Evolutionary conservation across 139 green algal genomes (phyloP), one percentile per base, ranked within the genome.

Genomic region (Chlamydomonas sphaeroides): DNA sequence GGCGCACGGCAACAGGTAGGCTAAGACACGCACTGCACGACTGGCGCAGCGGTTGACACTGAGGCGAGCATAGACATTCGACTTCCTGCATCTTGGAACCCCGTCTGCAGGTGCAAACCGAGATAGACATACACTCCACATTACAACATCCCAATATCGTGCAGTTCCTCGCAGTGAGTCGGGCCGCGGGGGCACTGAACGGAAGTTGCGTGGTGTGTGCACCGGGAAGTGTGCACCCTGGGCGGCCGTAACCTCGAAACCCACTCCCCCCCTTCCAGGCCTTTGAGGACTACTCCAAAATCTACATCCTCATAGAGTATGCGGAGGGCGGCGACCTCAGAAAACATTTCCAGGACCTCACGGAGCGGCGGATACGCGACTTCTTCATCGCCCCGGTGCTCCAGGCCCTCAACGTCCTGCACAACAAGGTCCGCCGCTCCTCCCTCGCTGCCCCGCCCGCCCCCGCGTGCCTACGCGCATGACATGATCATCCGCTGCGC

Each of bases 321-420:
- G 72, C 70, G 33, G n/a, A 45, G 18, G 81, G 63, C 4, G 81
- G 81, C 3, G 71, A 86, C 81, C 65, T 86, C 30, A 48, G 71
- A 38, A 79, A 86, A 26, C 81, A 86, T 35, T 71, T 86, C 17
- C 49, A 38, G 2, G 65, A 71, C 11, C 49, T 82, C n/a, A 68
- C 62, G 1, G 81, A 86, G 25, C 33, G 36, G 25, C 49, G 72
- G 23, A 79, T 86, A 21, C 81, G 81, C 25, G 63, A 81, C 39
- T 86, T 86, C 42, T 69, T 86, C 62, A 53, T 86, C 18, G n/a
- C 17, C 5, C 81, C 81, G 20, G 32, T 86, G 65, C 51, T 86
- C 23, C 71, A 82, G 26, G 81, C 71, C 5, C 72, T 86, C 23
- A 84, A 85, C 35, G 38, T 57, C 30, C 53, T 71, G 33, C 56